Percentiles rank a stretch among this genome's conserved stretches.
Evolutionary conservation across 2,329 filamentous ascomycete species (phyloP).

Genomic region (Xylaria polymorpha): DNA sequence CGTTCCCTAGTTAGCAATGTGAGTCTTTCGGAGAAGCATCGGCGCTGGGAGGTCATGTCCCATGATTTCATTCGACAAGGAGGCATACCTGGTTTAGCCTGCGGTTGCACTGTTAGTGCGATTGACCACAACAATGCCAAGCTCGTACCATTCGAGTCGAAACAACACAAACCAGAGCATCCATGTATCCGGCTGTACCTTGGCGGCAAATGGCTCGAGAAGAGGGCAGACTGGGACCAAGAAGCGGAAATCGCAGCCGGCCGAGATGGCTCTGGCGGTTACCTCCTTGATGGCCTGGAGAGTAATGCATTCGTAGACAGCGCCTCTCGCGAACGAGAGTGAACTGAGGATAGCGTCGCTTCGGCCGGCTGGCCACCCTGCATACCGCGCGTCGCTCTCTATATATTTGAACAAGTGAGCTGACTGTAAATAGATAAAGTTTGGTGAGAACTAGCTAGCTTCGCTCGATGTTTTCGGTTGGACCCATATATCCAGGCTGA

Average conservation of each 20-base stretch:
- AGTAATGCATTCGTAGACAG: constrained; percentile 42
- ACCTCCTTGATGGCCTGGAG: constrained; percentile 49
- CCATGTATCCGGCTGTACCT: constrained; percentile 60
- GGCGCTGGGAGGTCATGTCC: constrained; percentile 54
- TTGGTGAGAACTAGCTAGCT: constrained; percentile 15
- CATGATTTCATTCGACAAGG: constrained; percentile 54
- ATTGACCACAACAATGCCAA: constrained; percentile 60
- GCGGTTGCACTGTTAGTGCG: constrained; percentile 57
- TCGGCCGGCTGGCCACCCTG: background rate
- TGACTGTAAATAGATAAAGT: constrained; percentile 28
- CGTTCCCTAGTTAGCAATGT: constrained; percentile 33
- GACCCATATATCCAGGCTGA: constrained; percentile 20
- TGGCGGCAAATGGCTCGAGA: constrained; percentile 56
- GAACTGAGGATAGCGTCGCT: constrained; percentile 4
- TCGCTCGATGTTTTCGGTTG: constrained; percentile 22
- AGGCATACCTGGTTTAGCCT: constrained; percentile 49
- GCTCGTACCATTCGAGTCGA: constrained; percentile 59
- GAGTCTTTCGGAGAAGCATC: constrained; percentile 50
- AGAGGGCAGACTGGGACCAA: constrained; percentile 56
- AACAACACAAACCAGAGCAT: constrained; percentile 59
- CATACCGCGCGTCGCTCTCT: constrained; percentile 3
- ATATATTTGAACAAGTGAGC: constrained; percentile 18
- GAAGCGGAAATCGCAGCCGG: constrained; percentile 55
- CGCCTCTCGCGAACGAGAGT: constrained; percentile 8
- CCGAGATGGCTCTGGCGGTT: constrained; percentile 59